phyloP scores from a whole-genome alignment of 2,329 filamentous ascomycete genomes.

The Ophiostoma australiae region DNA sequence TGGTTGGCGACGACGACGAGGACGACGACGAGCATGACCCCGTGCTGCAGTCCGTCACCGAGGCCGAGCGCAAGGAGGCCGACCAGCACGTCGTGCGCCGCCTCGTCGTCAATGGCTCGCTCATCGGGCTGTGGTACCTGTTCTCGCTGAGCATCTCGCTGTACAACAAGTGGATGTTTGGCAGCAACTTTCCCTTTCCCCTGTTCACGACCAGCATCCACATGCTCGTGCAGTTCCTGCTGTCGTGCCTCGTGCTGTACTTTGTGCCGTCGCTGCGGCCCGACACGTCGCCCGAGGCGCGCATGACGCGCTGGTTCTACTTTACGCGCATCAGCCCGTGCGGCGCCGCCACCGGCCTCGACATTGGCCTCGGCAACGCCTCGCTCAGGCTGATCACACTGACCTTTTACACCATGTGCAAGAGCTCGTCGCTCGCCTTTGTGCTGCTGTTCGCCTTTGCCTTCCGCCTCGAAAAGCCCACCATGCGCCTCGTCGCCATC shows the following conservation, averaged over 20 bases:
- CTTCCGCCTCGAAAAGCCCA: slow-evolving; percentile 84
- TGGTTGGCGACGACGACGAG: slow-evolving; percentile 8
- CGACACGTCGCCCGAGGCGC: slow-evolving; percentile 41
- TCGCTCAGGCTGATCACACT: slow-evolving; percentile 93
- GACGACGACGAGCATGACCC: slow-evolving; percentile 12
- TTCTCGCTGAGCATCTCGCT: slow-evolving; percentile 93
- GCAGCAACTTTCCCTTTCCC: slow-evolving; percentile 85
- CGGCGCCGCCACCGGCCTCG: slow-evolving; percentile 84
- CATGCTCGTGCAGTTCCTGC: slow-evolving; percentile 88
- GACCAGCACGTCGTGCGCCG: slow-evolving; percentile 67
- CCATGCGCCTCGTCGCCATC: slow-evolving; percentile 77
- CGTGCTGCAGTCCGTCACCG: slow-evolving; percentile 45
- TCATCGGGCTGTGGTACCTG: slow-evolving; percentile 82
- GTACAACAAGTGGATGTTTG: slow-evolving; percentile 99
- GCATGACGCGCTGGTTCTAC: slow-evolving; percentile 85
- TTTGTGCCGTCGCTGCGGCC: slow-evolving; percentile 76
- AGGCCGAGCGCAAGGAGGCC: slow-evolving; percentile 68
- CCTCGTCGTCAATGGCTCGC: slow-evolving; percentile 66
- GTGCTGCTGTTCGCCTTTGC: slow-evolving; percentile 92
- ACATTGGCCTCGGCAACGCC: slow-evolving; percentile 94
- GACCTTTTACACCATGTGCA: slow-evolving; percentile 99
- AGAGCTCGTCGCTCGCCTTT: slow-evolving; percentile 92
- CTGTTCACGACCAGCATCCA: slow-evolving; percentile 93
- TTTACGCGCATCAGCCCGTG: slow-evolving; percentile 87
- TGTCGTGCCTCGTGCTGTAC: slow-evolving; percentile 73